Evolutionary conservation across 2,329 filamentous ascomycete genomes (phyloP), one percentile per base, ranked within the genome.

Genomic region (Onygenales sp.): DNA sequence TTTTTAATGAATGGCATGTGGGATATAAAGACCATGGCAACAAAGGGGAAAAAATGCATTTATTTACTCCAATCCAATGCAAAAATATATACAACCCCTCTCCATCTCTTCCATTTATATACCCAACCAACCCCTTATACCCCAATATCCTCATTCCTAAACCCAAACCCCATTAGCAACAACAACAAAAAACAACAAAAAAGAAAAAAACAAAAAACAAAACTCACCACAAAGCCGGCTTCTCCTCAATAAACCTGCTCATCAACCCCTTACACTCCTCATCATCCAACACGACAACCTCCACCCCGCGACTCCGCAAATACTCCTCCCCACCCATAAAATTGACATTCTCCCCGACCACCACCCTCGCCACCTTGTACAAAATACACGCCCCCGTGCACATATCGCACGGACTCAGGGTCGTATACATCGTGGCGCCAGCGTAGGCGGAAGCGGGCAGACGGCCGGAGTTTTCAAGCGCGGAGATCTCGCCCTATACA

Each of bases 391-490:
- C 85, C 7, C 87, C 86, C 3, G 86, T 88, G 68, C 84, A 91
- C 86, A 90, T 90, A 64, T 88, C 85, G 67, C 87, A 91, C 0
- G 86, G 87, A 2, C 84, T 87, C 6, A 91, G 74, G 0, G 86
- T 89, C 2, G 87, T 91, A 70, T 87, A 91, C 85, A 91, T 89
- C n/a, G 86, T 90, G 37, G 84, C 80, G 33, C 83, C 83, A 59
- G 77, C 77, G 68, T 89, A 90, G 5, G 79, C 78, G 1, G 79
- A 80, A 13, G 85, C 85, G 34, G 84, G 82, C 21, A 88, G 77
- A 40, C 86, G 81, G 45, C 86, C 86, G 0, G 85, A 85, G 67
- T 86, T 84, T 65, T 87, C 83, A 40, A 91, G 76, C n/a, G 85
- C 82, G 14, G 85, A 83, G 17, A 86, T 90, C 67, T 91, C 87